phyloP scores from a whole-genome alignment of 768 basidiomycete genomes.

The Boletus rex-veris region DNA sequence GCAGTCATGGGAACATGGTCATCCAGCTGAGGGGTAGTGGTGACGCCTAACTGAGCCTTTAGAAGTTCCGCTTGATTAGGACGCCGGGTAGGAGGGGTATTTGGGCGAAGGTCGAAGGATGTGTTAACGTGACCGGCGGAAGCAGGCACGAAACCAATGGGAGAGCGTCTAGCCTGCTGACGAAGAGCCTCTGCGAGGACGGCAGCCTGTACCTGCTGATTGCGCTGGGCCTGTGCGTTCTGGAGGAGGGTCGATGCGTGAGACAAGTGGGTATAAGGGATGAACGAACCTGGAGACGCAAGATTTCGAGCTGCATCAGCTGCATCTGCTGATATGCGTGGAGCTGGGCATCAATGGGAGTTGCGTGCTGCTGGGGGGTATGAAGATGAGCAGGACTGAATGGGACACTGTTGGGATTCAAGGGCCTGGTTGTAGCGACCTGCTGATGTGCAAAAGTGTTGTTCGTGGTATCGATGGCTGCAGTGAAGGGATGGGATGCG shows the following conservation, averaged over 20 bases:
- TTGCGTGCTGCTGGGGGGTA: conserved; percentile 37
- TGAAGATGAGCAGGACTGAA: conserved; percentile 43
- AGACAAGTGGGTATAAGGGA: not conserved
- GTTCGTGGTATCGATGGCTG: conserved; percentile 65
- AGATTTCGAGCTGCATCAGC: conserved; percentile 79
- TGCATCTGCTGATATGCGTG: conserved; percentile 73
- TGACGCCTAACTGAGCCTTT: conserved; percentile 54
- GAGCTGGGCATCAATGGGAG: conserved; percentile 44
- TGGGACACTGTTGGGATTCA: conserved; percentile 49
- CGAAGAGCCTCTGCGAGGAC: conserved; percentile 56
- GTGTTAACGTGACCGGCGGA: conserved; percentile 69
- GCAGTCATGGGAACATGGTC: conserved; percentile 81
- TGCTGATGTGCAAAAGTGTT: conserved; percentile 67
- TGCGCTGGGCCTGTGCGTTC: conserved; percentile 63
- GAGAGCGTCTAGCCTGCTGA: conserved; percentile 43
- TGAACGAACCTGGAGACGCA: conserved; percentile 68
- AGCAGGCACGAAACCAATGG: conserved; percentile 44
- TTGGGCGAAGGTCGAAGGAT: conserved; percentile 63
- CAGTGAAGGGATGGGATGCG: conserved; percentile 50
- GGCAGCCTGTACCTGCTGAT: conserved; percentile 65
- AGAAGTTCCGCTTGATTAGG: conserved; percentile 66
- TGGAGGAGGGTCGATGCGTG: conserved; percentile 26
- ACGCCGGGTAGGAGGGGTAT: conserved; percentile 60
- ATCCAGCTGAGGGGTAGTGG: conserved; percentile 32
- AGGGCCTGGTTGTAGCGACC: conserved; percentile 47